Base-by-base conservation (phyloP, 495 filamentous ascomycete genomes). In the Neurospora sp. region DNA sequence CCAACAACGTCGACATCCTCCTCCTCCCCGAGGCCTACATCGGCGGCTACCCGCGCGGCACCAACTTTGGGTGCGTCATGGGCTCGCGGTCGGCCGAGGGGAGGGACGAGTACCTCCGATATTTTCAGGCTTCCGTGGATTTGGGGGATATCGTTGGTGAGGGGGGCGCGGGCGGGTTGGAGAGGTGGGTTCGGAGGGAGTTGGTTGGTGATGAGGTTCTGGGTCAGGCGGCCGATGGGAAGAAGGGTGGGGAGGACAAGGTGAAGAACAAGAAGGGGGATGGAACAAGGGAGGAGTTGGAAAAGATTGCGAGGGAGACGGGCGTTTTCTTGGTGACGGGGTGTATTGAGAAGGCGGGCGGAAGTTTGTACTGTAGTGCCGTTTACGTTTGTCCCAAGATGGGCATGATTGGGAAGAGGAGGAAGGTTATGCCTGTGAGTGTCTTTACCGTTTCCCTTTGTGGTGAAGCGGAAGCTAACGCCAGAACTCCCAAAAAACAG, bases 11-110 rank as follows among this genome's bases (percentile, higher is more conserved):
- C 37, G 87, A 95, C 77, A 86, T 98, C 69, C 82, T 98, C 20
- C 88, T 98, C 53, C 96, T 97, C 75, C 95, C 95, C 0, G 95
- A 98, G 83, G 95, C 95, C 37, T 98, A 93, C 79, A 86, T 98
- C 0, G 95, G 95, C 22, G 95, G 95, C 9, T 98, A 98, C 77
- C 95, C 95, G 16, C 90, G 95, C 31, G 91, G 91, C n/a, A 90
- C 89, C 72, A 83, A 83, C 68, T 97, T 97, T 75, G 94, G 93
- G 14, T 86, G 88, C 39, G 84, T 87, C 0, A 87, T 97, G 10
- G 95, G 95, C 0, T 82, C 84, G 3, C 89, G 95, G 7, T 84
- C 86, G 1, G 81, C 85, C 14, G 84, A 83, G 22, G 95, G 94
- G 4, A 88, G 94, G 5, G 93, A 96, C 8, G 94, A 96, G 72